Conservation (phyloP, 306 rosid genomes). For the Rosa rugosa region DNA sequence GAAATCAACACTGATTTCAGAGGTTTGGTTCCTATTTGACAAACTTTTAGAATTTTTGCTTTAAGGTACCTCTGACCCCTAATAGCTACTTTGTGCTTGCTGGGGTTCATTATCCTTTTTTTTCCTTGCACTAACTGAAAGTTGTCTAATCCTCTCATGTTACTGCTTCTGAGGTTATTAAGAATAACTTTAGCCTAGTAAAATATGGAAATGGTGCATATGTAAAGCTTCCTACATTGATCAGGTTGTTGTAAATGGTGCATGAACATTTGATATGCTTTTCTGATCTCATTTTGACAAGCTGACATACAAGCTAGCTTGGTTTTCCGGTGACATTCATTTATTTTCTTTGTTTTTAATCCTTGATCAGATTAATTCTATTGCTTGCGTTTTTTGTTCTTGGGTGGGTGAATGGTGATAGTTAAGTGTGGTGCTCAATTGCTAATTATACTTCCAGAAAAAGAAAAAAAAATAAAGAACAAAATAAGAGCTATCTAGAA, state of each 20-base stretch:
- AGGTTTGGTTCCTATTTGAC: neutral
- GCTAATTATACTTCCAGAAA: neutral
- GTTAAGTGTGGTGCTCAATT: neutral
- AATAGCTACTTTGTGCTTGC: conserved; percentile 2
- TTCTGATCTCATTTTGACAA: neutral
- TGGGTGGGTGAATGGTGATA: neutral
- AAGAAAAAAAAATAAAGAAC: too few relatives aligned
- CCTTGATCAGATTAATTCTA: too few relatives aligned
- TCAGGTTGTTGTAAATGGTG: too few relatives aligned
- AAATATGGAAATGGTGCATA: neutral
- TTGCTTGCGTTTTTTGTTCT: neutral
- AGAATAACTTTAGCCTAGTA: neutral
- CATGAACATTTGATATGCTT: too few relatives aligned
- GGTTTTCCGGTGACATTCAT: neutral
- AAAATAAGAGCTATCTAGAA: too few relatives aligned
- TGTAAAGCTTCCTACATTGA: too few relatives aligned
- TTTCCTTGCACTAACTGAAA: conserved; percentile 22
- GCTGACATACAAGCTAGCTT: neutral
- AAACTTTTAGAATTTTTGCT: neutral
- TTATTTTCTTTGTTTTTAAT: too few relatives aligned
- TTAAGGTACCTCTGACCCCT: conserved; percentile 2
- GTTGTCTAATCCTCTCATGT: neutral
- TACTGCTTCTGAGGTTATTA: neutral
- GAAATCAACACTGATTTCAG: neutral
- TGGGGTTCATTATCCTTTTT: conserved; percentile 5